A percentile compares a stretch with the other conserved stretches of the same genome.
phyloP scores from a whole-genome alignment of 768 basidiomycete species.

The Russula emetica region DNA sequence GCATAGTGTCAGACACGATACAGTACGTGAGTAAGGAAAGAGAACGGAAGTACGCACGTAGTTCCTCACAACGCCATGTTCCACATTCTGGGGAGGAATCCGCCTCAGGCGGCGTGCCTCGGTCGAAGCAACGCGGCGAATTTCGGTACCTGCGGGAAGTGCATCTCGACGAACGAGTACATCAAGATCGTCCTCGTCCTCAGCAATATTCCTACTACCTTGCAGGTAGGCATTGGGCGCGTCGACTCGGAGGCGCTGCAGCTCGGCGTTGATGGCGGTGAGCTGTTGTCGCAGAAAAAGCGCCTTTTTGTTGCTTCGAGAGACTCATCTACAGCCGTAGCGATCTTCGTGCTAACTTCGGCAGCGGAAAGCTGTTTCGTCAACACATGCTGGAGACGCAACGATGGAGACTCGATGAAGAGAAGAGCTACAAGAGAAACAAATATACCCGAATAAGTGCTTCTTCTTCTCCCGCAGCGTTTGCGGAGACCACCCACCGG shows the following conservation, averaged over 20 bases:
- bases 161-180: slow-evolving; percentile 68
- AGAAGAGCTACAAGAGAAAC: slow-evolving; percentile 50
- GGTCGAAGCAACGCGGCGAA: slow-evolving; percentile 72
- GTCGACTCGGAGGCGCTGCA: slow-evolving; percentile 47
- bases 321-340: slow-evolving; percentile 77
- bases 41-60: slow-evolving; percentile 50
- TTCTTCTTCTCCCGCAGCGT: no score
- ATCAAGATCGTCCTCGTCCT: slow-evolving; percentile 76
- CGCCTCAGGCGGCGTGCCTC: slow-evolving; percentile 83
- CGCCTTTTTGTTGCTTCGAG: slow-evolving; percentile 80
- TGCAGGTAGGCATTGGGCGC: not conserved
- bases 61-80: slow-evolving; percentile 81
- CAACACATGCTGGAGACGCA: slow-evolving; percentile 63
- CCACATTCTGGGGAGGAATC: slow-evolving; percentile 86
- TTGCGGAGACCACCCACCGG: no score
- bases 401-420: slow-evolving; percentile 52
- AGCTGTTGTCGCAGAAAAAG: slow-evolving; percentile 81
- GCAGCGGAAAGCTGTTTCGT: slow-evolving; percentile 66
- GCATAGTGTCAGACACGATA: not conserved
- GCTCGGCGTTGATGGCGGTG: slow-evolving; percentile 72
- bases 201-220: slow-evolving; percentile 29
- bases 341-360: slow-evolving; percentile 78
- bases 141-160: slow-evolving; percentile 68
- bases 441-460: not conserved
- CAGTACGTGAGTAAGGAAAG: no score